Percentiles rank a stretch among this genome's conserved stretches.
Evolutionary conservation across 2,329 filamentous ascomycete genomes (phyloP).

Genomic region (Colletotrichum sp.): DNA sequence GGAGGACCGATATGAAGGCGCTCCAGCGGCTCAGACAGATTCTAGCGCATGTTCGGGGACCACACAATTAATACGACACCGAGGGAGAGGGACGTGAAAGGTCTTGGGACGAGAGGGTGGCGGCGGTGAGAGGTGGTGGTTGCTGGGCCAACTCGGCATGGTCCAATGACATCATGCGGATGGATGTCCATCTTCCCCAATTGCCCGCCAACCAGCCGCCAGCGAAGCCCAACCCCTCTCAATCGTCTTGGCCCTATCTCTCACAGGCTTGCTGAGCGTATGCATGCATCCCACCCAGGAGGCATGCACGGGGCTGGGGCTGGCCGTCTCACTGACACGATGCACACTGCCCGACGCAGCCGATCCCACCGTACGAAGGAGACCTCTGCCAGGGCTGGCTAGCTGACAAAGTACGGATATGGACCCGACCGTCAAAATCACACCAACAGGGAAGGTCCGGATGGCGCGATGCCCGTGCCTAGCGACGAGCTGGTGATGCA

Average conservation of each 20-base stretch:
- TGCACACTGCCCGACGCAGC: not conserved
- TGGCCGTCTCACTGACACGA: not conserved
- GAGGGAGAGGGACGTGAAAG: not conserved
- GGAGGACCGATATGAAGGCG: slow-evolving; percentile 28
- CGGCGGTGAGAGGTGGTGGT: not conserved
- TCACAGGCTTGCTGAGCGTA: not conserved
- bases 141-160: slow-evolving; percentile 14
- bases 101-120: not conserved
- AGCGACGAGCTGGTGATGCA: not conserved
- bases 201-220: not conserved
- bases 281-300: slow-evolving; percentile 11
- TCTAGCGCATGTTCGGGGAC: slow-evolving; percentile 38
- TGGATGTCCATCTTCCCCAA: not conserved
- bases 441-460: not conserved
- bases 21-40: slow-evolving; percentile 40
- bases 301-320: not conserved
- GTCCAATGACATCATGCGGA: slow-evolving; percentile 19
- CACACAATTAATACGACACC: not conserved
- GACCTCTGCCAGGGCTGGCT: not conserved
- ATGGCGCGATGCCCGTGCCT: not conserved
- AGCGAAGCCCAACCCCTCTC: slow-evolving; percentile 18
- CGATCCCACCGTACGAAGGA: not conserved
- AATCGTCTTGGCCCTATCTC: not conserved
- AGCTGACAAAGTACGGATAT: not conserved
- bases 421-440: not conserved